Evolutionary conservation across 805 yeast genomes (phyloP), one percentile per base, ranked within the genome.

Genomic region (Suhomyces sp.): DNA sequence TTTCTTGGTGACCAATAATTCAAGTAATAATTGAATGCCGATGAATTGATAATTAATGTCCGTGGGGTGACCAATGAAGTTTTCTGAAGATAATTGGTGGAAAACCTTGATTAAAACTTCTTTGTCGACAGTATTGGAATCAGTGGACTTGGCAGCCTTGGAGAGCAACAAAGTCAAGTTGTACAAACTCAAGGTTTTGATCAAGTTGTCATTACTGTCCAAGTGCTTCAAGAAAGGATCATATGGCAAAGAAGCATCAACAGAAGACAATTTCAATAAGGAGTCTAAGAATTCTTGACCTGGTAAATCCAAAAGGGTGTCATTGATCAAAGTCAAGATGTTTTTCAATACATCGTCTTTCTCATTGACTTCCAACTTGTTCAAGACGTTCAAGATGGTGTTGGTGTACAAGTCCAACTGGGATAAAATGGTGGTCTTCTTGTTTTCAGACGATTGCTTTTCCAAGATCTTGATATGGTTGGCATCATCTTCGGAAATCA

Each of bases 261-360:
- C 51, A 9, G 51, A 44, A 11, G 70, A 53, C 33, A 76, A 60
- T 27, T 56, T 63, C 39, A 74, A 56, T 26, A 81, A 61, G 16
- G 74, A 52, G 22, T 58, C 55, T 18, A 54, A 41, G 36, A 65
- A 67, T 35, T 55, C 63, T 30, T 51, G 56, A 3, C 53, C 46
- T 4, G 66, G 63, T 23, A 63, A 50, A 12, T 66, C 70, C 26
- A 62, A 51, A 35, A 73, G 53, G 36, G 81, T 66, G 47, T 83
- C 91, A 42, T 77, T 76, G 32, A 79, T 59, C 34, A 82, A 65
- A 15, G 80, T 83, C 32, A 82, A 68, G 18, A 80, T 65, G 54
- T 77, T 80, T 56, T 82, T 80, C 44, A 79, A 70, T 27, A 82
- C 79, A 39, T 82, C 90, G 48, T 76, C 82, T 36, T 84, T 70